phyloP scores from a whole-genome alignment of 176 grass and related monocot species.

The Saccharum officinarum region DNA sequence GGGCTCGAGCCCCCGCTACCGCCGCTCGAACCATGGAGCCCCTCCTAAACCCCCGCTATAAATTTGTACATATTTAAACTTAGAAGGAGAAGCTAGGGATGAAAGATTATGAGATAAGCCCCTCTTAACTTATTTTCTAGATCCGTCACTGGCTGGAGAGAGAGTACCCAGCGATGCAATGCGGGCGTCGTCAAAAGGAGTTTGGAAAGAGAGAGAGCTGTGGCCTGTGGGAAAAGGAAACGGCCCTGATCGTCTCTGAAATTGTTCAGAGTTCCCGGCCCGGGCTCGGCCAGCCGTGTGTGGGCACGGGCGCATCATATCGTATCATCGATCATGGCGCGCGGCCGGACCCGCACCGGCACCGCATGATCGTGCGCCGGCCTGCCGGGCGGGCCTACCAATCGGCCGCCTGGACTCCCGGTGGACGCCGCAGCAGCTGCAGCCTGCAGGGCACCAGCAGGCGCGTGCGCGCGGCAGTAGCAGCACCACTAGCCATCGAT shows the following conservation, averaged over 20 bases:
- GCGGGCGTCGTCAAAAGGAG: neutral
- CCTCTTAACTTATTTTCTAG: too few species aligned
- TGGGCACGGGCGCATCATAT: conserved; percentile 13
- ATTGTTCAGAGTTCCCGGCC: neutral
- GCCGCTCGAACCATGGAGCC: too few species aligned
- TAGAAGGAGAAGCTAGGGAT: too few species aligned
- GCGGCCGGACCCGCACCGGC: neutral
- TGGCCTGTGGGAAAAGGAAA: neutral
- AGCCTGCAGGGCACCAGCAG: too few species aligned
- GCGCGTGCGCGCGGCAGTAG: neutral
- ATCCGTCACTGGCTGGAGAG: too few species aligned
- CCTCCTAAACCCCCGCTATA: too few species aligned
- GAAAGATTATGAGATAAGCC: too few species aligned
- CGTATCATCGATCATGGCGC: neutral
- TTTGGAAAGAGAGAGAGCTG: neutral
- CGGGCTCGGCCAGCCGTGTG: neutral
- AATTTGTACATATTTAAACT: too few species aligned
- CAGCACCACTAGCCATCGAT: neutral
- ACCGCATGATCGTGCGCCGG: neutral
- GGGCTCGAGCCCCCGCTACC: too few species aligned
- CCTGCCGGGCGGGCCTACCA: neutral
- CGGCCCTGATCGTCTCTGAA: neutral
- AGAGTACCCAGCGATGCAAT: too few species aligned
- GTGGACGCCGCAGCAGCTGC: neutral
- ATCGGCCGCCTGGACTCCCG: conserved; percentile 1